A percentile compares a stretch with the other conserved stretches of the same genome.
These are phyloP conservation scores for Hemerocallis citrina DNA, from an alignment of 106 monocot genomes.

Conservation along the genomic window DNA sequence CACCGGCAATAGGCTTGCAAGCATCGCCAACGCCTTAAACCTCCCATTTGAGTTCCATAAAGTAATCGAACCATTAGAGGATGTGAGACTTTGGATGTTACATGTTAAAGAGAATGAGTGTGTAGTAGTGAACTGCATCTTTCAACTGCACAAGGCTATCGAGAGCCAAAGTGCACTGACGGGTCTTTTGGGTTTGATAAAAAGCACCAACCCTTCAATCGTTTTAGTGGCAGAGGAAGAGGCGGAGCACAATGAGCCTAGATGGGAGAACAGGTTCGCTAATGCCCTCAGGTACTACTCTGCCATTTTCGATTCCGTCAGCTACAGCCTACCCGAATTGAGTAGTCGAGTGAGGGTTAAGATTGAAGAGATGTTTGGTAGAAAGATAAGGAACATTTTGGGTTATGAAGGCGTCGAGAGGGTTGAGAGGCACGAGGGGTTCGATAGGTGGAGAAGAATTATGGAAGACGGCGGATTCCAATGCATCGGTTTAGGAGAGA, in stretches of 20 bases:
- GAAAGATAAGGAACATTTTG: slow-evolving; percentile 66
- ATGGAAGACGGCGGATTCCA: slow-evolving; percentile 42
- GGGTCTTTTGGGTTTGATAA: too few relatives aligned
- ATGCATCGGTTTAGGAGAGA: slow-evolving; percentile 21
- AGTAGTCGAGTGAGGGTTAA: slow-evolving; percentile 39
- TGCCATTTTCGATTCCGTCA: slow-evolving; percentile 57
- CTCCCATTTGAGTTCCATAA: slow-evolving; percentile 69
- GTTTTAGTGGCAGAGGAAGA: too few relatives aligned
- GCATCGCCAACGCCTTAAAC: slow-evolving; percentile 31
- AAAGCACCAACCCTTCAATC: too few relatives aligned
- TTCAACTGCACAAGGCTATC: slow-evolving; percentile 50
- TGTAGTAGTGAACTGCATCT: slow-evolving; percentile 67
- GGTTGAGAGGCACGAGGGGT: slow-evolving; percentile 49
- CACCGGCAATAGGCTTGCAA: slow-evolving; percentile 46
- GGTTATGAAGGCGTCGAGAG: slow-evolving; percentile 44
- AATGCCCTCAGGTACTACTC: slow-evolving; percentile 48
- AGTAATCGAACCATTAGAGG: slow-evolving; percentile 64
- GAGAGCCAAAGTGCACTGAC: slow-evolving; percentile 18
- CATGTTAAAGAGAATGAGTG: slow-evolving; percentile 67
- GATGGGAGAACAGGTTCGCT: slow-evolving; percentile 53
- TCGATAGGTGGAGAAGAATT: slow-evolving; percentile 41
- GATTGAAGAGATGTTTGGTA: slow-evolving; percentile 64
- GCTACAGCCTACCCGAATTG: slow-evolving; percentile 11
- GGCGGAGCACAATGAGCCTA: slow-evolving; percentile 36
- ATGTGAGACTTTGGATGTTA: slow-evolving; percentile 89